phyloP scores from a whole-genome alignment of 441 rosid species.

The Capsella rubella region DNA sequence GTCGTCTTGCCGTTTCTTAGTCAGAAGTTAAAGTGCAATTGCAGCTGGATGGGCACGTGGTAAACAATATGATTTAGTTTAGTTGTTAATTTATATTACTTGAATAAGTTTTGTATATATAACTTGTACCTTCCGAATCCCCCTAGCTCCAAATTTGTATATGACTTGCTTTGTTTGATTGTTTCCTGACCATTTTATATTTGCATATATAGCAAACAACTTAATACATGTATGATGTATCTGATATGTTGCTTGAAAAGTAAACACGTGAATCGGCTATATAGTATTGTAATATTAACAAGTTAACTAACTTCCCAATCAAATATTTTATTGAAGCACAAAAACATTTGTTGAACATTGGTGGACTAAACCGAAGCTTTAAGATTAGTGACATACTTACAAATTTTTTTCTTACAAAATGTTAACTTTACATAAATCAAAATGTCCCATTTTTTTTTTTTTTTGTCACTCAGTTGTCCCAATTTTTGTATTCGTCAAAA shows the following conservation, averaged over 20 bases:
- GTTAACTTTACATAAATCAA: not conserved
- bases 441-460: no score
- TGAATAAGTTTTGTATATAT: conserved; percentile 15
- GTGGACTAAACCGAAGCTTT: not conserved
- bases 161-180: conserved; percentile 3
- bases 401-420: not conserved
- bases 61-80: not conserved
- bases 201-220: not conserved
- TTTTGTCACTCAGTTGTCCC: not conserved
- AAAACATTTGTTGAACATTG: not conserved
- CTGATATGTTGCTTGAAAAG: not conserved
- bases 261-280: conserved; percentile 9
- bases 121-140: conserved; percentile 33
- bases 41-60: conserved; percentile 40
- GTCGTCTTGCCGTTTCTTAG: conserved; percentile 24
- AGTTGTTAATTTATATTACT: conserved; percentile 8
- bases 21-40: conserved; percentile 24
- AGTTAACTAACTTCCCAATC: not conserved
- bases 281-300: not conserved
- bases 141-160: conserved; percentile 4
- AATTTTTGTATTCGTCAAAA: not conserved
- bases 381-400: no score
- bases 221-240: not conserved
- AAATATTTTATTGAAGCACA: not conserved
- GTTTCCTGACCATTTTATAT: conserved; percentile 8